These are phyloP conservation scores for Marasmius tenuissimus DNA, from an alignment of 1,284 basidiomycete genomes.

Conservation along the genomic window DNA sequence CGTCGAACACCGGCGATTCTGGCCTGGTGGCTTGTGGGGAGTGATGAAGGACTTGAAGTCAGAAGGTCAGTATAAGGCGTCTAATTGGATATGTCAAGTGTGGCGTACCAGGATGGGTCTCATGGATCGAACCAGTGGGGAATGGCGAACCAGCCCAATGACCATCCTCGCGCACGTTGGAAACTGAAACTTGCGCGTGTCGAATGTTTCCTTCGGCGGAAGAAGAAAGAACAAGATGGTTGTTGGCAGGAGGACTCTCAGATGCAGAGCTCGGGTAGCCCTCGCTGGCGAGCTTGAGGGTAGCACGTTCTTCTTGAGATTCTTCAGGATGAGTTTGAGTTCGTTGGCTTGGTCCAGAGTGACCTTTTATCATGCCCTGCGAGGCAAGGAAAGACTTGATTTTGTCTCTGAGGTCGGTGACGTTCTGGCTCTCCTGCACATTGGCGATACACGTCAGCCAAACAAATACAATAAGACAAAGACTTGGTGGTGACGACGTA, in stretches of 20 bases:
- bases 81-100: background rate
- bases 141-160: background rate
- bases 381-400: constrained; percentile 76
- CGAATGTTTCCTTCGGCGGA: constrained; percentile 37
- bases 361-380: constrained; percentile 84
- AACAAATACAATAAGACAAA: background rate
- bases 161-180: constrained; percentile 41
- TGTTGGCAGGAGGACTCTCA: constrained; percentile 53
- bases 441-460: constrained; percentile 16
- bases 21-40: background rate
- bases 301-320: constrained; percentile 51
- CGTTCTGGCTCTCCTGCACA: constrained; percentile 64
- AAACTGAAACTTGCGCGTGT: constrained; percentile 36
- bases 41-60: constrained; percentile 1
- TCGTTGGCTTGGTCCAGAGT: constrained; percentile 66
- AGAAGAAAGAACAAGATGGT: constrained; percentile 42
- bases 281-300: constrained; percentile 54
- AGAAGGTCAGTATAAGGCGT: background rate
- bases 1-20: background rate
- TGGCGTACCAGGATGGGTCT: constrained; percentile 6
- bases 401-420: constrained; percentile 65
- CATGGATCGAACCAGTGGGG: constrained; percentile 1
- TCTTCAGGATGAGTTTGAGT: constrained; percentile 13
- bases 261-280: constrained; percentile 41
- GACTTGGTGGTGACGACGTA: constrained; percentile 31